Evolutionary conservation across 2,329 filamentous ascomycete species (phyloP), one percentile per base, ranked within the genome.

Genomic region (Didymosphaeria variabile): DNA sequence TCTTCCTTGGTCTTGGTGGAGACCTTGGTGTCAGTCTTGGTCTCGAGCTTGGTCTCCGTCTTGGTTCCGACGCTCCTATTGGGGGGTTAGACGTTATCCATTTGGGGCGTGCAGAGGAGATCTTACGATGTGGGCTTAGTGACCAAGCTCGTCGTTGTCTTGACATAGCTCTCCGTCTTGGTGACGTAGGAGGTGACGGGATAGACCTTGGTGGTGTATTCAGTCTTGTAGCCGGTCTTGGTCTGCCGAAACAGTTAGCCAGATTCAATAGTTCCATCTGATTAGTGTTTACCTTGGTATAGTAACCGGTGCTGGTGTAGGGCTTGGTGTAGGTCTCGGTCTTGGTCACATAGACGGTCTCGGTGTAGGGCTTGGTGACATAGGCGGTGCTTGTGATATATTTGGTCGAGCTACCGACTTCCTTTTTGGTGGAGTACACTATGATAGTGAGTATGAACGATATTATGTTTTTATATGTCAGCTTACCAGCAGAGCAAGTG

Each of bases 111-210:
- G 34, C 19, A 29, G 7, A 15, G 15, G 32, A 12, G 21, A 7
- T 61, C 71, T 66, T 58, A 73, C 70, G 60, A 65, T 31, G 57
- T 58, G 5, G 67, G 65, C 23, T 61, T 59, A 26, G 64, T 66
- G 40, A 63, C 59, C 15, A 57, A 44, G 13, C 38, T 62, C 6
- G 63, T 67, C 38, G 63, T 51, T 3, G 61, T 66, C 36, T 59
- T 63, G 54, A 59, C 51, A 12, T 55, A 60, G 19, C 54, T 64
- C 55, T 64, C 60, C 7, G 64, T 61, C 19, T 59, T 63, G 49
- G 63, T 64, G 21, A 34, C 58, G 57, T 66, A 68, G 50, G 62
- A 68, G 15, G 65, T 67, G 51, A 67, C 58, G 10, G 67, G 59
- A 23, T 64, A 64, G 21, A 59, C 62, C 17, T 64, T 64, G 1